Conservation (phyloP, 31 red algal species). For the Asparagopsis taxiformis region DNA sequence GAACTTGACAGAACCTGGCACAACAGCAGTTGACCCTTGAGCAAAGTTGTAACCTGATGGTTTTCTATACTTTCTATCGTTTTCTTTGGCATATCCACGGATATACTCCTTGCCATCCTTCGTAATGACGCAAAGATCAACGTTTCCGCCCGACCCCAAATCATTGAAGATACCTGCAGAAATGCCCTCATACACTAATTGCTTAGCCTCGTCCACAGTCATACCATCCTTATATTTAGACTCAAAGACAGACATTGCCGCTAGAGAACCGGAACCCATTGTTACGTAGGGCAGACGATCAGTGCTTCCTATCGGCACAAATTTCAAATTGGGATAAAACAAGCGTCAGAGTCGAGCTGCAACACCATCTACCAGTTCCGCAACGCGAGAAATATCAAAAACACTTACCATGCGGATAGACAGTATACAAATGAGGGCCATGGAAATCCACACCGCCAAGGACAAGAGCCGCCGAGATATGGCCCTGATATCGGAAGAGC, state of each 20-base stretch:
- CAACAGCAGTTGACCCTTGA: slow-evolving; percentile 69
- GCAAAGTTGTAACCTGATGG: slow-evolving; percentile 86
- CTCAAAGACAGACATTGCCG: slow-evolving; percentile 98
- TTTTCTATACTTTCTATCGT: slow-evolving; percentile 88
- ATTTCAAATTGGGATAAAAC: background rate
- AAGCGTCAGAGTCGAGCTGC: background rate
- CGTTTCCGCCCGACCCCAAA: slow-evolving; percentile 98
- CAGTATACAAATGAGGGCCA: slow-evolving; percentile 98
- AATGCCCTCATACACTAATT: slow-evolving; percentile 94
- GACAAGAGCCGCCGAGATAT: slow-evolving; percentile 97
- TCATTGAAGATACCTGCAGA: slow-evolving; percentile 98
- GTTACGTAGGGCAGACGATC: slow-evolving; percentile 98
- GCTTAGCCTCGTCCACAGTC: slow-evolving; percentile 86
- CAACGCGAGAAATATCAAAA: background rate
- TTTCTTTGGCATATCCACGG: slow-evolving; percentile 94
- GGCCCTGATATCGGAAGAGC: slow-evolving; percentile 98
- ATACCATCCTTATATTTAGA: slow-evolving; percentile 88
- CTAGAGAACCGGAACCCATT: slow-evolving; percentile 98
- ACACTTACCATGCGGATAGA: slow-evolving; percentile 94
- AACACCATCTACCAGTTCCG: background rate
- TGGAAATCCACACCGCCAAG: slow-evolving; percentile 97
- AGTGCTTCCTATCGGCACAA: slow-evolving; percentile 34
- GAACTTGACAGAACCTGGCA: slow-evolving; percentile 59
- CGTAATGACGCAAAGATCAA: slow-evolving; percentile 97
- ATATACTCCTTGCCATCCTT: slow-evolving; percentile 81